Evolutionary conservation across 306 rosid genomes (phyloP), one percentile per base, ranked within the genome.

Genomic region (Begonia fuchsioides): DNA sequence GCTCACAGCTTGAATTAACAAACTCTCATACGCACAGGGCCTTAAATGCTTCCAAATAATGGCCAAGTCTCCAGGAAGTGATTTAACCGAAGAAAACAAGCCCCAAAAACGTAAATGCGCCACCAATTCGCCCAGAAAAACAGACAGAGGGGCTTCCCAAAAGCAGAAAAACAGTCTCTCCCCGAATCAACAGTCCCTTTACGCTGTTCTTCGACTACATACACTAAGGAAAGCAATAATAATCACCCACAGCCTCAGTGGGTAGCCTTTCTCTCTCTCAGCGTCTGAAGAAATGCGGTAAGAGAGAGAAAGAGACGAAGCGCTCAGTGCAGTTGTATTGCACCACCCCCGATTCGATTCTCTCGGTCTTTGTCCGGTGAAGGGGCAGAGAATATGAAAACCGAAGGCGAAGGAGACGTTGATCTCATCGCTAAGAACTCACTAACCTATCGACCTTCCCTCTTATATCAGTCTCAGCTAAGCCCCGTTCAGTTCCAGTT

Each of bases 61-160:
- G 44, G 51, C 44, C 17, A 43, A 54, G 57, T 62, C 47, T 46
- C 32, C 47, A 11, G 9, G 11, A 5, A 8, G 17, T 8, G 20
- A 17, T 14, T 14, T 15, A 13, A 8, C 19, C 1, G 51, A 48
- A n/a, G n/a, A n/a, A 45, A 15, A 45, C 5, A 0, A 45, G 39
- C 40, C 1, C 11, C 16, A 11, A 43, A 32, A 63, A 60, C 66
- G 41, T 77, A 58, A 79, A 78, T 71, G 83, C 50, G 84, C 77
- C 81, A 75, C 75, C 69, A 75, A 63, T 68, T 56, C 69, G 74
- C 49, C 64, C 68, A 55, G 77, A 59, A 55, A 43, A 68, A 66
- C 71, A 70, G 85, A 67, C 96, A 87, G 94, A 83, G 65, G 61
- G 57, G 39, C 76, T 65, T 76, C 78, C 78, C 63, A 80, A 68